Conservation (phyloP, 306 rosid species). For the Fagus crenata region DNA sequence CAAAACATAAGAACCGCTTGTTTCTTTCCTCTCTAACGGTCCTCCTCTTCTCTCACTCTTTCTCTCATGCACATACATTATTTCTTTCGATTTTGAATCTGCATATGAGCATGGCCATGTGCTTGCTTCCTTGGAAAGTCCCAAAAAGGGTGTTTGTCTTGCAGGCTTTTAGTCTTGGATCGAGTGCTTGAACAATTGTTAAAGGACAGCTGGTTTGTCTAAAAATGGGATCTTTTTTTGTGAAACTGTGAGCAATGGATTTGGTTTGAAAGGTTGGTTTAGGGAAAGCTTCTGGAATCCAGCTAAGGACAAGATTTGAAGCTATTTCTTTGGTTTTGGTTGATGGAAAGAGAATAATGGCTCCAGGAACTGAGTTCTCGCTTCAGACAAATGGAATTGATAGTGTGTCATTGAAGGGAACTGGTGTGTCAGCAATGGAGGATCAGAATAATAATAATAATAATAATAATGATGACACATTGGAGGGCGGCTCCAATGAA, state of each 20-base stretch:
- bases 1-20: constrained; percentile 6
- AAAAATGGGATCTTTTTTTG: constrained; percentile 22
- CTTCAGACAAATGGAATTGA: constrained; percentile 26
- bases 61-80: neutral
- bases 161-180: constrained; percentile 33
- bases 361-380: constrained; percentile 38
- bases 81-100: neutral
- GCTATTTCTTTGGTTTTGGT: constrained; percentile 20
- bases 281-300: constrained; percentile 4
- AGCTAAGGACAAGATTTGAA: constrained; percentile 15
- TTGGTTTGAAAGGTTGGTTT: constrained; percentile 26
- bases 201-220: constrained; percentile 29
- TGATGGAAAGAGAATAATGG: constrained; percentile 37
- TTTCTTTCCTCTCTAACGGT: constrained; percentile 33
- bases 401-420: constrained; percentile 31
- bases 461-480: constrained; percentile 21
- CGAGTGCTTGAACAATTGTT: constrained; percentile 28
- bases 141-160: constrained; percentile 5
- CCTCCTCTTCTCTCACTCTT: constrained; percentile 29
- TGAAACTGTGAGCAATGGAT: constrained; percentile 15
- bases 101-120: constrained; percentile 19
- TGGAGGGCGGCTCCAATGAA: constrained; percentile 33
- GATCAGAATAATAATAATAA: constrained; percentile 25
- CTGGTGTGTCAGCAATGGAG: constrained; percentile 41
- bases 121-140: constrained; percentile 19